Conservation (phyloP, 1,284 basidiomycete genomes). For the Tilletiaria anomala region DNA sequence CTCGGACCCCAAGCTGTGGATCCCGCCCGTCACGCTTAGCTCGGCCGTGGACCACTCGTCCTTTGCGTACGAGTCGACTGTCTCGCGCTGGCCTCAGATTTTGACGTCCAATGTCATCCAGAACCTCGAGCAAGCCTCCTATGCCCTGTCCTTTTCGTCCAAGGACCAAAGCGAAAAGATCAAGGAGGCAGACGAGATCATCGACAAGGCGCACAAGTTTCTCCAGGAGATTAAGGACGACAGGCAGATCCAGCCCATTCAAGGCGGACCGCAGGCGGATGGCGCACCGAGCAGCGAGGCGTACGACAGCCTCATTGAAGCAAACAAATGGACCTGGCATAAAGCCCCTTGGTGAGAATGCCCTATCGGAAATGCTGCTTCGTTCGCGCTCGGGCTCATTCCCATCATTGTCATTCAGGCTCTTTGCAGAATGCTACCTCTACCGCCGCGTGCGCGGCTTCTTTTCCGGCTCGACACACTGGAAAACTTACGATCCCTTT, state of each 20-base stretch:
- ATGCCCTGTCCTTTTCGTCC: constrained; percentile 20
- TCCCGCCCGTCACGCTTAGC: background rate
- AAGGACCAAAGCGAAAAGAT: constrained; percentile 46
- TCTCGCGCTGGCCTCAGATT: constrained; percentile 75
- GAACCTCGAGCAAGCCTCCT: constrained; percentile 48
- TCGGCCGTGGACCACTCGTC: constrained; percentile 2
- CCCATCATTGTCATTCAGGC: constrained; percentile 3
- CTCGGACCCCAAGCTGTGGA: background rate
- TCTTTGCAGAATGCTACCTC: constrained; percentile 70
- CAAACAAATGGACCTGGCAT: constrained; percentile 61
- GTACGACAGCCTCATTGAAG: constrained; percentile 18
- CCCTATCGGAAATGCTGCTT: too few species aligned
- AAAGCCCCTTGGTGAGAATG: constrained; percentile 56
- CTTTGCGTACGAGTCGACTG: constrained; percentile 50
- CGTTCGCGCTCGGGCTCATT: too few species aligned
- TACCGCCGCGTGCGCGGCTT: constrained; percentile 70
- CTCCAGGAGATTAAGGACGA: constrained; percentile 84
- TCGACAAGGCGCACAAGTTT: constrained; percentile 60
- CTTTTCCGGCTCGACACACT: constrained; percentile 57
- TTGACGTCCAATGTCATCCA: constrained; percentile 66
- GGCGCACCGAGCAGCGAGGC: constrained; percentile 48
- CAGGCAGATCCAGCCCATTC: constrained; percentile 50
- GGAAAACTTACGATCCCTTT: constrained; percentile 73
- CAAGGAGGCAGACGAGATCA: constrained; percentile 48
- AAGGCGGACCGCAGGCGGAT: constrained; percentile 3